phyloP scores from a whole-genome alignment of 2,329 filamentous ascomycete genomes.

The Sporothrix curviconia region DNA sequence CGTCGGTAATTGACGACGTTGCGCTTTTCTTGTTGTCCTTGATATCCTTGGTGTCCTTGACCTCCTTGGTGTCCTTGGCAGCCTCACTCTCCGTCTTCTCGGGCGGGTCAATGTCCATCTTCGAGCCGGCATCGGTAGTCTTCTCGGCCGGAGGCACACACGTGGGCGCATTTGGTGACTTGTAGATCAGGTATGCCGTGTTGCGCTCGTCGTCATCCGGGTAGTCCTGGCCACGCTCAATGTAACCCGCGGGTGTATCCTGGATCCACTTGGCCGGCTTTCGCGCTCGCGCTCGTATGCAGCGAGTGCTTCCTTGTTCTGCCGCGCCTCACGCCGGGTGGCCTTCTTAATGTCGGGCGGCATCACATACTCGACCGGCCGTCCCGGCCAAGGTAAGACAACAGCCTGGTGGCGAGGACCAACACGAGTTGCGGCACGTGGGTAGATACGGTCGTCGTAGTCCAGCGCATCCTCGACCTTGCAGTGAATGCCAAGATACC shows the following conservation, averaged over 20 bases:
- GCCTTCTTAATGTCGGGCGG: slow-evolving; percentile 81
- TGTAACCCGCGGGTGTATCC: slow-evolving; percentile 82
- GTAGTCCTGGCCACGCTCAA: slow-evolving; percentile 74
- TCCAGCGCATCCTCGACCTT: slow-evolving; percentile 92
- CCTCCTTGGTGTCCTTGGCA: not conserved
- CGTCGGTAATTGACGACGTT: slow-evolving; percentile 35
- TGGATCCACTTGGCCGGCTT: slow-evolving; percentile 84
- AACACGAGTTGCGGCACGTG: slow-evolving; percentile 84
- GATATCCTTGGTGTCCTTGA: not conserved
- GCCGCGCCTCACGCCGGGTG: slow-evolving; percentile 69
- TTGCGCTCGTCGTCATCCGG: slow-evolving; percentile 63
- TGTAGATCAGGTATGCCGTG: slow-evolving; percentile 72
- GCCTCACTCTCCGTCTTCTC: slow-evolving; percentile 16
- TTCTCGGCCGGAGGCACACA: not conserved
- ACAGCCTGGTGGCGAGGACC: slow-evolving; percentile 88
- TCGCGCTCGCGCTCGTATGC: slow-evolving; percentile 80
- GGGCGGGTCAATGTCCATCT: not conserved
- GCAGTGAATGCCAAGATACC: slow-evolving; percentile 93
- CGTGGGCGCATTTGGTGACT: slow-evolving; percentile 47
- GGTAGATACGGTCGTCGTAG: slow-evolving; percentile 96
- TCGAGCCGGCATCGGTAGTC: not conserved
- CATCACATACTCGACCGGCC: slow-evolving; percentile 84
- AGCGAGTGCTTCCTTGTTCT: slow-evolving; percentile 72
- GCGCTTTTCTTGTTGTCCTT: slow-evolving; percentile 27
- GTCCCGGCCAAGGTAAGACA: slow-evolving; percentile 77